Base-by-base conservation (phyloP, 108 stramenopile genomes). In the Cyclostephanos invisitatus region DNA sequence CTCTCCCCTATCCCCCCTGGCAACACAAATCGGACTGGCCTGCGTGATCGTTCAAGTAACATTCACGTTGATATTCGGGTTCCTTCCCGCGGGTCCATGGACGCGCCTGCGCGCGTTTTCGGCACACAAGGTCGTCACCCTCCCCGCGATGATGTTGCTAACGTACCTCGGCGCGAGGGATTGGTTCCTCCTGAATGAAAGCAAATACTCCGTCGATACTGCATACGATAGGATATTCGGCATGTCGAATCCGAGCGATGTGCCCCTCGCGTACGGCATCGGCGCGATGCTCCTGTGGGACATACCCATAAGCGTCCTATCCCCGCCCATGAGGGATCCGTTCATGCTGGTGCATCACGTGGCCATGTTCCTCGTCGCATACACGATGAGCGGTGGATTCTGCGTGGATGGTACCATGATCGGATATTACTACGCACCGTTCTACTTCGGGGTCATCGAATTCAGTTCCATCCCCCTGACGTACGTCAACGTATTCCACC, bases 381-480 rank as follows among this genome's bases (percentile, higher is more conserved):
- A 71, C 11, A 70, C 76, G 18, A 81, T 73, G 44, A 54, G 77
- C 53, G 88, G 88, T 22, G 15, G 59, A 21, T 83, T 74, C 63
- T 53, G 63, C 37, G 17, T 48, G 54, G 67, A 61, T 37, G 69
- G 46, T 20, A 47, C 48, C 47, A 71, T 78, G 53, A 73, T 85
- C 44, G 85, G 81, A 22, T 64, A 78, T 48, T 84, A 86, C 64
- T 86, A 87, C 47, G 84, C 75, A 10, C 82, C 84, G 10, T 85
- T 87, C 65, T 90, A 86, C 73, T 85, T 88, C 67, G 89, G 89
- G 6, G 83, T 85, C 12, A 82, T 90, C 55, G 89, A 90, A 70
- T 54, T 86, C 11, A 85, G 83, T 47, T 86, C 84, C 10, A 66
- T 90, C 18, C 83, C 83, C 29, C 74, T 90, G 60, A 59, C 73